Percentiles rank a stretch among this genome's conserved stretches.
Conservation (phyloP, 345 rosid genomes). For the Euclidium syriacum region DNA sequence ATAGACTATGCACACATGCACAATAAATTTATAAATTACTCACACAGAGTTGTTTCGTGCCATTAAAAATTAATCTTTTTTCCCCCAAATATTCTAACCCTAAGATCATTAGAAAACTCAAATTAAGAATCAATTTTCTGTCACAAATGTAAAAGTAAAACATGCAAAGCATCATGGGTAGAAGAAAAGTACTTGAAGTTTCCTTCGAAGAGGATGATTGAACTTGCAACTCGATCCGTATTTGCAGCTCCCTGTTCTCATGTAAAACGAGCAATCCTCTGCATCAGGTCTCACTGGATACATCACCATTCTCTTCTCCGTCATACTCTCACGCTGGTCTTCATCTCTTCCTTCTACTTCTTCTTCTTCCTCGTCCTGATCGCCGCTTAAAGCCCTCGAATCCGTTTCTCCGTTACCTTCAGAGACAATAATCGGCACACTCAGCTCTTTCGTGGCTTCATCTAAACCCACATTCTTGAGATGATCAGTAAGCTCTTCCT, state of each 20-base stretch:
- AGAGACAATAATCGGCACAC: constrained; percentile 1
- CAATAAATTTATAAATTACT: background rate
- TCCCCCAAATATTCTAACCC: background rate
- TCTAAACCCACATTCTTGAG: constrained; percentile 38
- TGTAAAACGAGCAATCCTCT: constrained; percentile 77
- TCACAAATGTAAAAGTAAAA: background rate
- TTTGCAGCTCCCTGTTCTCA: constrained; percentile 85
- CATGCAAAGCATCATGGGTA: background rate
- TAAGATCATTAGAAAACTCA: background rate
- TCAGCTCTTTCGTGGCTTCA: constrained; percentile 11
- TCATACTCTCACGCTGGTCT: constrained; percentile 10
- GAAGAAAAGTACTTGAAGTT: constrained; percentile 48
- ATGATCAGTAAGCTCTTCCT: constrained; percentile 21
- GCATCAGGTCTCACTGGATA: constrained; percentile 86
- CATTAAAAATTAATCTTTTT: background rate
- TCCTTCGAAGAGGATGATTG: constrained; percentile 70
- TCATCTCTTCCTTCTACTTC: background rate
- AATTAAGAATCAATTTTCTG: background rate
- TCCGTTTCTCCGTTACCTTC: constrained; percentile 4
- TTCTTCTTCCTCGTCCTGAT: background rate
- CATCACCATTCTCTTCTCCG: constrained; percentile 30
- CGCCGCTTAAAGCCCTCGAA: background rate
- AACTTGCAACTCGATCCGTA: constrained; percentile 92
- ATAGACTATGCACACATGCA: constrained; percentile 7
- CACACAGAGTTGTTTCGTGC: background rate